These are phyloP conservation scores for Eucalyptus marginata DNA, from an alignment of 345 rosid genomes.

Conservation along the genomic window DNA sequence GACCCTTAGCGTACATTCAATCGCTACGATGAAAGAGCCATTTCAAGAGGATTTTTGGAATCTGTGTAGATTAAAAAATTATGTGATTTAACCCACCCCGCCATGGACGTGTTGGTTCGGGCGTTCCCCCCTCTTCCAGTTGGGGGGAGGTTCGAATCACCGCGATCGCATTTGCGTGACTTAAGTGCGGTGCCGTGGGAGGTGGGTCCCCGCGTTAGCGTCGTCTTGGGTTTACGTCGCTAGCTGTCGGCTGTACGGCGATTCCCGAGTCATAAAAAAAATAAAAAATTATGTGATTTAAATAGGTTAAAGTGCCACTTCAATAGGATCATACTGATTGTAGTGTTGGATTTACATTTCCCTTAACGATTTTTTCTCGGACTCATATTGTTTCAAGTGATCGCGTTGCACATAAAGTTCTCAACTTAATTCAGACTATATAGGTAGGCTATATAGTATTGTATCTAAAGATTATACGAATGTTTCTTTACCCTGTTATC, in stretches of 20 bases:
- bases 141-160: too few species aligned
- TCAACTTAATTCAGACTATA: not conserved
- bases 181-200: too few species aligned
- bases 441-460: not conserved
- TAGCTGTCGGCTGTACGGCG: too few species aligned
- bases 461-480: not conserved
- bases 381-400: not conserved
- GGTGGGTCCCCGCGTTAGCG: too few species aligned
- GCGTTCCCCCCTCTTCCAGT: too few species aligned
- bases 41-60: not conserved
- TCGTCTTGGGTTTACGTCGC: too few species aligned
- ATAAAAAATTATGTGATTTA: not conserved
- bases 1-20: not conserved
- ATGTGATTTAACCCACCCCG: too few species aligned
- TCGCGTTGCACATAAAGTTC: not conserved
- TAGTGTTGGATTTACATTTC: not conserved
- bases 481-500: not conserved
- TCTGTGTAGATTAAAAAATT: not conserved
- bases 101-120: too few species aligned
- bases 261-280: too few species aligned
- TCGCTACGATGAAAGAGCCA: not conserved
- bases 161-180: too few species aligned
- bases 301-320: not conserved
- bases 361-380: not conserved
- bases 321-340: not conserved